Conservation (phyloP, 2,329 filamentous ascomycete genomes). For the Biscogniauxia sp. region DNA sequence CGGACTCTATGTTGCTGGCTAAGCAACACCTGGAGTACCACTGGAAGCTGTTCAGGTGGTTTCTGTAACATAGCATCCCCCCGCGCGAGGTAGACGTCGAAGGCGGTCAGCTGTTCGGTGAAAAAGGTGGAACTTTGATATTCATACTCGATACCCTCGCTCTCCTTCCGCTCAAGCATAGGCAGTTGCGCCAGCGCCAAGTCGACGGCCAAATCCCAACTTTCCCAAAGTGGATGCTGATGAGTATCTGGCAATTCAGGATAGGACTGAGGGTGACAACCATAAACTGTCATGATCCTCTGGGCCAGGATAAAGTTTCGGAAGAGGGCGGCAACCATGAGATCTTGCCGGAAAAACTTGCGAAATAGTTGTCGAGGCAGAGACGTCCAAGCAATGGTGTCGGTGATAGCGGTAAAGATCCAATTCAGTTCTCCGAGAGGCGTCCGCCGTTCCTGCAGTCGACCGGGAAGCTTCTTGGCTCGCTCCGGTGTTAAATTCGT, state of each 20-base stretch:
- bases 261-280: constrained; percentile 90
- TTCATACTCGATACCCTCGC: constrained; percentile 73
- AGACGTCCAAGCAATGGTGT: constrained; percentile 98
- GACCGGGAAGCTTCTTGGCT: constrained; percentile 84
- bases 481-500: constrained; percentile 72
- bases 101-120: constrained; percentile 93
- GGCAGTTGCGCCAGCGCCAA: constrained; percentile 90
- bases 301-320: constrained; percentile 94
- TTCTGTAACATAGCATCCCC: constrained; percentile 79
- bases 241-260: constrained; percentile 92
- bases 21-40: constrained; percentile 90
- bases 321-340: constrained; percentile 98
- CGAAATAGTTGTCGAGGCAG: constrained; percentile 87
- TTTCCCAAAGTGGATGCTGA: constrained; percentile 92
- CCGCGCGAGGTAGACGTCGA: constrained; percentile 88
- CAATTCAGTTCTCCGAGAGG: constrained; percentile 96
- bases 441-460: constrained; percentile 87
- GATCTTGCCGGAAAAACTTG: constrained; percentile 93
- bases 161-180: constrained; percentile 76
- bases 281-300: constrained; percentile 92
- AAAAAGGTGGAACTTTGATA: constrained; percentile 97
- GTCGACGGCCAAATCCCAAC: constrained; percentile 96
- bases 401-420: constrained; percentile 99
- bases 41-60: constrained; percentile 90
- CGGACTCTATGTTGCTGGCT: constrained; percentile 93